Evolutionary conservation across 192 early-diverging fungal species (phyloP).

Genomic region (Backusella westeae): DNA sequence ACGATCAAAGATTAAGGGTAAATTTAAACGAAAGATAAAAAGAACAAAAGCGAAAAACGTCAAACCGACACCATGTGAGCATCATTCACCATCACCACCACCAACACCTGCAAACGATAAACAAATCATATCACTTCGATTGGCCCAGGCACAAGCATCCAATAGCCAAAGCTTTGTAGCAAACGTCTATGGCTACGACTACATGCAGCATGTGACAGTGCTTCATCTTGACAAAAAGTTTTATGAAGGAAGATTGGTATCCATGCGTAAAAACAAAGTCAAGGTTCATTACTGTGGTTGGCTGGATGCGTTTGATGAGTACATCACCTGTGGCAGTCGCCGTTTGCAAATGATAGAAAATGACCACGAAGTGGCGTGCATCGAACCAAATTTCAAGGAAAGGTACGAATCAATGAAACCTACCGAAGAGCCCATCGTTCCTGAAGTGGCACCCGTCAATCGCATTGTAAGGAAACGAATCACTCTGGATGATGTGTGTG

Average conservation of each 20-base stretch:
- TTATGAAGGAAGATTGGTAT: slow-evolving; percentile 38
- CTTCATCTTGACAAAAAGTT: slow-evolving; percentile 36
- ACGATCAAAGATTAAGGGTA: neutral
- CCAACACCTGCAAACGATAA: neutral
- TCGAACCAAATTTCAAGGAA: slow-evolving; percentile 22
- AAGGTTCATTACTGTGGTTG: slow-evolving; percentile 41
- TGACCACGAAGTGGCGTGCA: slow-evolving; percentile 28
- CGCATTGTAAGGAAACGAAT: neutral
- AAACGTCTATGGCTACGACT: slow-evolving; percentile 38
- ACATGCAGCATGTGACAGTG: slow-evolving; percentile 40
- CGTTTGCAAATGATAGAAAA: slow-evolving; percentile 38
- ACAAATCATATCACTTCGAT: neutral
- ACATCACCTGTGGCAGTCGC: slow-evolving; percentile 29
- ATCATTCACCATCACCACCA: neutral
- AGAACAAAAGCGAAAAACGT: neutral
- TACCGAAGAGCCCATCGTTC: neutral
- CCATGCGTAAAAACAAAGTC: slow-evolving; percentile 33
- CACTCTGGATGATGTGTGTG: neutral
- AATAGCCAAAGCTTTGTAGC: slow-evolving; percentile 25
- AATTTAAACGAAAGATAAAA: neutral
- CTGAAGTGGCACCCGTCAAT: neutral
- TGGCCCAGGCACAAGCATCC: slow-evolving; percentile 9
- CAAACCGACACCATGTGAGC: neutral
- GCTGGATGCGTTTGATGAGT: slow-evolving; percentile 31
- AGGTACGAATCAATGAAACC: slow-evolving; percentile 7